These are phyloP conservation scores for Sugiyamaella americana DNA, from an alignment of 805 yeast genomes.

Conservation along the genomic window DNA sequence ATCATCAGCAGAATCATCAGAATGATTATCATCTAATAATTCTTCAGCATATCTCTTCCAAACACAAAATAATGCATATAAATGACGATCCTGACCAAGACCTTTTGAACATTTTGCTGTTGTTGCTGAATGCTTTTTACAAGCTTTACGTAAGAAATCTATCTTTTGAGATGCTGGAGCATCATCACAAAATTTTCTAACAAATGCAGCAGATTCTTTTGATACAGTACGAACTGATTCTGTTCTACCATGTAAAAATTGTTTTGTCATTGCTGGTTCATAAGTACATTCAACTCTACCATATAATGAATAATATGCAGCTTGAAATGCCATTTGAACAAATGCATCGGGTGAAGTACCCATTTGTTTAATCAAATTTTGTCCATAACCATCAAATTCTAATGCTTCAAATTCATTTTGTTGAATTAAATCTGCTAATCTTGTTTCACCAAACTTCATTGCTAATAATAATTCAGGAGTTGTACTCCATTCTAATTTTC, in stretches of 20 bases:
- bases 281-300: conserved; percentile 92
- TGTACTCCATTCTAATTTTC: conserved; percentile 83
- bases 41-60: conserved; percentile 51
- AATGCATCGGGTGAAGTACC: conserved; percentile 92
- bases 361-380: conserved; percentile 71
- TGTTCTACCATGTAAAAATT: conserved; percentile 82
- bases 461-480: conserved; percentile 73
- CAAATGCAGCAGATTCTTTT: conserved; percentile 71
- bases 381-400: conserved; percentile 63
- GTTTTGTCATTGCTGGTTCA: conserved; percentile 95
- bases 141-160: conserved; percentile 57
- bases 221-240: conserved; percentile 88
- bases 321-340: conserved; percentile 89
- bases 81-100: conserved; percentile 86
- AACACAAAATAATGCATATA: conserved; percentile 79
- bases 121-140: conserved; percentile 58
- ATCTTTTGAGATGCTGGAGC: conserved; percentile 55
- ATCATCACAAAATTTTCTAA: conserved; percentile 74
- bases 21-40: conserved; percentile 14
- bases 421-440: conserved; percentile 77
- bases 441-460: conserved; percentile 83
- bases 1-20: conserved; percentile 27
- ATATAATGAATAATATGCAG: conserved; percentile 84
- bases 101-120: conserved; percentile 70
- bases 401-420: conserved; percentile 83